Conservation (phyloP, 495 filamentous ascomycete genomes). For the Bombardia bombarda region DNA sequence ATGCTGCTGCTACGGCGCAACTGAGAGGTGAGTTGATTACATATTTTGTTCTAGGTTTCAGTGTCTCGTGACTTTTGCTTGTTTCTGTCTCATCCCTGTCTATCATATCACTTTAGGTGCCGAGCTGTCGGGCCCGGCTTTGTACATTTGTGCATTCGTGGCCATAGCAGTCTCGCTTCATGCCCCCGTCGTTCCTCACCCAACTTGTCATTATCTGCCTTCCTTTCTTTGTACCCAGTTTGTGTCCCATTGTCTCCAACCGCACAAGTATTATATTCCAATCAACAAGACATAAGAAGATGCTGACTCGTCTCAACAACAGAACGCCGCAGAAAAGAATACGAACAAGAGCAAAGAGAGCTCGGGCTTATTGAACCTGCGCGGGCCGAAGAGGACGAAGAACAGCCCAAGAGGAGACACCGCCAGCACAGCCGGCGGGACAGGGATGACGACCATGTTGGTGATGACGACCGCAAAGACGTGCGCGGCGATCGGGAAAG, state of each 20-base stretch:
- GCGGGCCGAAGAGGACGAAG: conserved; percentile 16
- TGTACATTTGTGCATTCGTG: too few relatives aligned
- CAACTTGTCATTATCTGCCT: too few relatives aligned
- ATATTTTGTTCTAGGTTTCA: neutral
- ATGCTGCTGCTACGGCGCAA: conserved; percentile 65
- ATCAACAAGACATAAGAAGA: neutral
- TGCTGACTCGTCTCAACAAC: conserved; percentile 12
- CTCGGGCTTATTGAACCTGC: conserved; percentile 5
- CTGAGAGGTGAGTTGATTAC: conserved; percentile 55
- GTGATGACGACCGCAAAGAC: conserved; percentile 19
- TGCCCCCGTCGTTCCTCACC: too few relatives aligned
- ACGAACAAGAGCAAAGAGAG: conserved; percentile 21
- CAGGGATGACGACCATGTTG: conserved; percentile 24
- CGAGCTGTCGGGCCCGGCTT: too few relatives aligned
- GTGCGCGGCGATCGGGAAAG: conserved; percentile 8
- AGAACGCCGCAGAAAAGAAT: conserved; percentile 33
- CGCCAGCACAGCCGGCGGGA: conserved; percentile 25
- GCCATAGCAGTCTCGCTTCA: too few relatives aligned
- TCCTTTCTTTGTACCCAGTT: too few relatives aligned
- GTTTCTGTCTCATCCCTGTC: too few relatives aligned
- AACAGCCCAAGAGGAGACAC: conserved; percentile 18
- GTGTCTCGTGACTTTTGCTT: too few relatives aligned
- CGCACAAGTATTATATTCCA: neutral
- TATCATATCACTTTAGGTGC: too few relatives aligned
- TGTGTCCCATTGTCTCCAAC: too few relatives aligned